Conservation (phyloP, 2,329 filamentous ascomycete species). For the Penicillium sclerotiorum region DNA sequence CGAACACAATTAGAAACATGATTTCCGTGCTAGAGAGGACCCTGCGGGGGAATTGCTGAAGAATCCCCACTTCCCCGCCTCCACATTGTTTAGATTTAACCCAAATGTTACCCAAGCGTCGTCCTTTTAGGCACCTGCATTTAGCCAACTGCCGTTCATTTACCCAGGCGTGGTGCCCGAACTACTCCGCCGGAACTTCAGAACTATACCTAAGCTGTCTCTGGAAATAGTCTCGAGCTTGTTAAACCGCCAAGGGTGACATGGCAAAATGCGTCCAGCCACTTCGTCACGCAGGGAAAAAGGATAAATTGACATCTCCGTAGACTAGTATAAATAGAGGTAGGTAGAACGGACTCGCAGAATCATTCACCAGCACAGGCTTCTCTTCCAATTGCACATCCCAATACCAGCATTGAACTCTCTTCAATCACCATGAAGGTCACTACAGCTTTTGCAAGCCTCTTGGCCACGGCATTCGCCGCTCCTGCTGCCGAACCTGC, state of each 20-base stretch:
- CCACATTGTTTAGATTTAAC: slow-evolving; percentile 1
- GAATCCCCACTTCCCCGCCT: slow-evolving; percentile 10
- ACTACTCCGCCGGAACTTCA: not conserved
- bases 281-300: slow-evolving; percentile 3
- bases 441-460: slow-evolving; percentile 6
- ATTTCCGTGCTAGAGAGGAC: no score
- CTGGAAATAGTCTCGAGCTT: slow-evolving; percentile 1
- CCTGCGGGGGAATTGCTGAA: slow-evolving; percentile 11
- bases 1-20: no score
- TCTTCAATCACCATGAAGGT: slow-evolving; percentile 10
- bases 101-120: not conserved
- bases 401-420: not conserved
- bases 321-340: slow-evolving; percentile 7
- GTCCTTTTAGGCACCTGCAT: not conserved
- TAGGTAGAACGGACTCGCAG: not conserved
- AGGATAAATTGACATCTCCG: slow-evolving; percentile 5
- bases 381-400: slow-evolving; percentile 1
- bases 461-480: slow-evolving; percentile 8
- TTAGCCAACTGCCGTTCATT: not conserved
- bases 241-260: not conserved
- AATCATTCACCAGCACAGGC: slow-evolving; percentile 2
- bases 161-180: not conserved
- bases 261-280: not conserved
- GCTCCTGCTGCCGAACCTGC: slow-evolving; percentile 4
- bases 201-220: not conserved